Conservation (phyloP, 768 basidiomycete species). For the Gloeophyllum trabeum region DNA sequence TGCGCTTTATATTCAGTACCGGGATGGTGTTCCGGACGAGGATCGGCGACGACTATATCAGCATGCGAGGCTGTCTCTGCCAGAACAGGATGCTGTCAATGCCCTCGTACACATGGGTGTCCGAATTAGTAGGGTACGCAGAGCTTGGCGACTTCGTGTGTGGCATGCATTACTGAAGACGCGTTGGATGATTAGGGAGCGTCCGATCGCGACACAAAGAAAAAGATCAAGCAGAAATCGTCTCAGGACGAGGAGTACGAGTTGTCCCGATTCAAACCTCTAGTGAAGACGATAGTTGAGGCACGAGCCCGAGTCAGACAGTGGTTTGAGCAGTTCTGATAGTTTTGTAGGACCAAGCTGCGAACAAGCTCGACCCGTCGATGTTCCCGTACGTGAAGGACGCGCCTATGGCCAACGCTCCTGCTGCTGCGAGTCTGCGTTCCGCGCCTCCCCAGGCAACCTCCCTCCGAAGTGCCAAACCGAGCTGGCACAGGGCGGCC, state of each 20-base stretch:
- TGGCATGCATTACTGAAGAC: not conserved
- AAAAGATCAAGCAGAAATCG: conserved; percentile 56
- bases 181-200: conserved; percentile 35
- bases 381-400: conserved; percentile 90
- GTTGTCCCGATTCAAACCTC: conserved; percentile 86
- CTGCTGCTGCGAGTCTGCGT: conserved; percentile 30
- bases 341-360: conserved; percentile 61
- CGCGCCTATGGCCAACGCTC: conserved; percentile 40
- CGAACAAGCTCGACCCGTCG: conserved; percentile 62
- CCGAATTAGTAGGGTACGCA: conserved; percentile 69
- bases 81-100: conserved; percentile 92
- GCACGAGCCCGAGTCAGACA: too few species aligned
- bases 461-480: conserved; percentile 83
- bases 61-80: conserved; percentile 77
- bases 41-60: conserved; percentile 91
- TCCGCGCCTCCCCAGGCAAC: conserved; percentile 45
- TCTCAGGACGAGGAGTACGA: conserved; percentile 88
- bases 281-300: conserved; percentile 73
- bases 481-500: conserved; percentile 79
- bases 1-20: conserved; percentile 86
- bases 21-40: conserved; percentile 98
- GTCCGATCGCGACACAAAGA: conserved; percentile 68
- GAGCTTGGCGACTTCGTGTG: not conserved
- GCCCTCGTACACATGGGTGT: conserved; percentile 74
- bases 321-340: conserved; percentile 1